phyloP scores from a whole-genome alignment of 495 filamentous ascomycete species.

The Podospora sp. region DNA sequence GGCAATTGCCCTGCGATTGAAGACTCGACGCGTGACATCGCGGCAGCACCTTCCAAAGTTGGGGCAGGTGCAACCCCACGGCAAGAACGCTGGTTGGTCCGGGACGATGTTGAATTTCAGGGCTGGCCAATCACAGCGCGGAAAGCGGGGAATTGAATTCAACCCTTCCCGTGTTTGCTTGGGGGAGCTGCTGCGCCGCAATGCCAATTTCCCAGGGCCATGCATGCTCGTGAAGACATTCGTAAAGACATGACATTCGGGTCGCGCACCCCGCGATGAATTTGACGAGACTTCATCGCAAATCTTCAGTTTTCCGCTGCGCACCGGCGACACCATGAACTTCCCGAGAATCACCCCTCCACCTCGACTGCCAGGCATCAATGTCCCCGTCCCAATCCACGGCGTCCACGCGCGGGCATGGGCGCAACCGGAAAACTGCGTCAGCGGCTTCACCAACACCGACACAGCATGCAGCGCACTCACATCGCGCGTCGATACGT shows the following conservation, averaged over 20 bases:
- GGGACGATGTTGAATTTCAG: neutral
- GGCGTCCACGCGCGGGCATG: neutral
- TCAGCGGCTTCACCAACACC: slow-evolving; percentile 14
- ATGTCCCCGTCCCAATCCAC: neutral
- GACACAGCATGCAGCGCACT: slow-evolving; percentile 7
- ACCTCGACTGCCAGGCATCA: neutral
- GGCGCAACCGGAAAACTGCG: slow-evolving; percentile 12
- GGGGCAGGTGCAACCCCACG: neutral
- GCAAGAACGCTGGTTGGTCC: neutral
- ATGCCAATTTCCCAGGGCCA: neutral
- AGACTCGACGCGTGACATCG: neutral
- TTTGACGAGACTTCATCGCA: neutral
- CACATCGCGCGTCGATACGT: slow-evolving; percentile 9
- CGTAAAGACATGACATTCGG: neutral
- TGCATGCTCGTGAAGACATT: neutral
- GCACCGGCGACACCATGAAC: neutral
- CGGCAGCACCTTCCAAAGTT: neutral
- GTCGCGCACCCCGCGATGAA: neutral
- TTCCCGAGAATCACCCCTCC: slow-evolving; percentile 2
- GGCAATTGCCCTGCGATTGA: neutral
- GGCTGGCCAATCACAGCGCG: neutral
- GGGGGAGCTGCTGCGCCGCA: neutral
- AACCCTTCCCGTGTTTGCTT: neutral
- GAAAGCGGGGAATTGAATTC: neutral
- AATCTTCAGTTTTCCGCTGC: neutral